Evolutionary conservation across 2,329 filamentous ascomycete species (phyloP), one percentile per base, ranked within the genome.

Genomic region (Calonectria hongkongensis): DNA sequence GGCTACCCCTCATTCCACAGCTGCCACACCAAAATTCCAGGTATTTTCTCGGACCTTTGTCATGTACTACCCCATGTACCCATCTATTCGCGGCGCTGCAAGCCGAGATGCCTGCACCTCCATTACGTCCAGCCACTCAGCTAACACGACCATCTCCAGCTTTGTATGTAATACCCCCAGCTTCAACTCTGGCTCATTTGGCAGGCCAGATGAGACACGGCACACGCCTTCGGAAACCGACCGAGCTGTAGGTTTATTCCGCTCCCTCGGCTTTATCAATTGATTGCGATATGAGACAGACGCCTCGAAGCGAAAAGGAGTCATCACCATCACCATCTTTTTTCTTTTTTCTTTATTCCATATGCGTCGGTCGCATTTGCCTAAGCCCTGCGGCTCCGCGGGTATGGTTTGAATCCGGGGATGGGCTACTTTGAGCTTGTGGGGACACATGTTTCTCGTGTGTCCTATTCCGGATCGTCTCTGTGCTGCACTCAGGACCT

Each of bases 221-320:
- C 51, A 27, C 30, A 30, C 27, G 21, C 15, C 45, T 28, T 71
- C 68, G 68, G 68, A 71, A 71, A 71, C 45, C 64, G 51, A 71
- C 68, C 68, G 68, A 71, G 63, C 28, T 45, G 18, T 47, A 47
- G 33, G 18, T 16, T 12, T 25, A 60, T 60, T 30, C 60, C 60
- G 41, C 50, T 16, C 60, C 60, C 62, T 70, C 68, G 68, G 68
- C 62, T 70, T 58, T 60, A 13, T 18, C n/a, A 65, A 16, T 21
- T 27, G 15, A 16, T 21, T 36, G 15, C 5, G 7, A 60, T 36
- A 9, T 60, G 33, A 21, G 13, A 60, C 4, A 18, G 33, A 27
- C 18, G 13, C n/a, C 54, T 15, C 25, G 39, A 27, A 60, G 21
- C 21, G 54, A 41, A 39, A 58, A 60, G 21, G 54, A 60, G 54